Base-by-base conservation (phyloP, 176 grass and related monocot species). In the Zizania latifolia region DNA sequence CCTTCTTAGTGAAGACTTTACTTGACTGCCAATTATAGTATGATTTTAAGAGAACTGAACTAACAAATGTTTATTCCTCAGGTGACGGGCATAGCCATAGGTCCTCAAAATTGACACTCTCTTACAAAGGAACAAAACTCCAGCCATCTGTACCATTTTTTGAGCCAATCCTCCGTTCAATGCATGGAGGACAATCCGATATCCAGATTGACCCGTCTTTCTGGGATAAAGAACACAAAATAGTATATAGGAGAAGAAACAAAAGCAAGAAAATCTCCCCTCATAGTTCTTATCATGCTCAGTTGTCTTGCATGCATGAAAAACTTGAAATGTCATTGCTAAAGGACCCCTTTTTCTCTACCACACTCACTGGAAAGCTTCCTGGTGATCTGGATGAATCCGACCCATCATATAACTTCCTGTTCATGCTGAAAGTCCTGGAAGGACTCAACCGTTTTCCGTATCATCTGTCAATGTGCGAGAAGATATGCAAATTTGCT, bases 401-500 rank as follows among this genome's bases (percentile, higher is more conserved):
- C 19, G 78, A 84, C 64, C 80, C 68, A 51, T 81, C 86, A 0
- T 84, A 89, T 56, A 59, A 74, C 76, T 62, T 92, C 34, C 64
- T 92, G 21, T 81, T 89, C 58, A 75, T 78, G 58, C 57, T 93
- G 41, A 93, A 86, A 74, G 78, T 86, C 69, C 81, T 93, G 44
- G 90, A 93, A 83, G 86, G 90, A 3, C 8, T 93, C 37, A 93
- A 89, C 33, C 75, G 54, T 29, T 81, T 78, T 70, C 81, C 68
- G 0, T 81, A 81, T 58, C 80, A 89, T 54, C 43, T 93, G 1
- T 84, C 62, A 50, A 77, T 75, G 76, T 32, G 84, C 58, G 86
- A 86, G 38, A 75, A 80, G 72, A 64, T 86, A 54, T 10, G 71
- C 19, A 70, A 78, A 81, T 89, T 93, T 81, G 67, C 86, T 78